Conservation (phyloP, 139 green algal genomes). For the Ostreobium quekettii region DNA sequence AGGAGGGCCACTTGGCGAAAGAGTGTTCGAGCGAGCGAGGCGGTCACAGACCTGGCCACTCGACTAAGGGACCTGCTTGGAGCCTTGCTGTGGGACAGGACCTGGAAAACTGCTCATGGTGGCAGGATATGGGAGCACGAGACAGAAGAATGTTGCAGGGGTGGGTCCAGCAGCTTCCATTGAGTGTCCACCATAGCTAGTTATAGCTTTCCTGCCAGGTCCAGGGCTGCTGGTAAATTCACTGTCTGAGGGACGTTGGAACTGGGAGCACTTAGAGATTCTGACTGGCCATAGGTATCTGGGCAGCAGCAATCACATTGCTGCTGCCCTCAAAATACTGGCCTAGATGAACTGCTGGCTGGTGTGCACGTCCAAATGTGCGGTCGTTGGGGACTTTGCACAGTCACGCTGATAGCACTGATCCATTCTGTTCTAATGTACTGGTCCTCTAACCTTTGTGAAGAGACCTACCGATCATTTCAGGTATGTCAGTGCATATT, state of each 20-base stretch:
- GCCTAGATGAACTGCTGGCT: no score
- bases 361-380: no score
- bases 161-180: neutral
- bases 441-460: no score
- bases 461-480: no score
- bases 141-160: neutral
- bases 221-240: neutral
- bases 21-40: neutral
- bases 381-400: no score
- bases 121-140: neutral
- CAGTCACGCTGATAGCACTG: no score
- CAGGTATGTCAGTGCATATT: no score
- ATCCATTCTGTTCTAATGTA: no score
- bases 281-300: no score
- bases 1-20: neutral
- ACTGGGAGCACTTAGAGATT: neutral
- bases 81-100: neutral
- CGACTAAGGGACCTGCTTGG: neutral
- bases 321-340: no score
- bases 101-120: neutral
- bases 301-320: no score
- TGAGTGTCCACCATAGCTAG: neutral
- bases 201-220: neutral
- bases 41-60: neutral
- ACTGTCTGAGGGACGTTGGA: neutral